Evolutionary conservation across 371 early-diverging fungal genomes (phyloP).

Genomic region (Dichotomocladium elegans): DNA sequence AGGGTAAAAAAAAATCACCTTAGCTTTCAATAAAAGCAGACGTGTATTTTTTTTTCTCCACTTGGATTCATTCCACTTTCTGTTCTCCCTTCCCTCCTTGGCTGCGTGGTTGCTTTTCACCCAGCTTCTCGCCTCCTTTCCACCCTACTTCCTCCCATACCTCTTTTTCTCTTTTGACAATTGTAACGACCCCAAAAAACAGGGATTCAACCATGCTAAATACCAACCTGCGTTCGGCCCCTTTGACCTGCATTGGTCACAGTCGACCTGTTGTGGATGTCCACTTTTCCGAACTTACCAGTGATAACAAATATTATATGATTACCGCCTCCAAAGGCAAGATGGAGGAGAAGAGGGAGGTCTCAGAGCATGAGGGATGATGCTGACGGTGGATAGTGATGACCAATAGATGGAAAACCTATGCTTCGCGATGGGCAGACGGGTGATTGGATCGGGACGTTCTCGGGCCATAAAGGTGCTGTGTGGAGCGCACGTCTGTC

Average conservation of each 20-base stretch:
- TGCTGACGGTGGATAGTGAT: background rate
- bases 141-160: no score
- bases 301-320: constrained; percentile 69
- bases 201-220: no score
- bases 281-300: constrained; percentile 68
- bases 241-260: constrained; percentile 86
- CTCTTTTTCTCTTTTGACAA: no score
- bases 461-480: constrained; percentile 85
- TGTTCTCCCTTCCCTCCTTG: no score
- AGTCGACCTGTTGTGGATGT: constrained; percentile 87
- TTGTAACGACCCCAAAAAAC: no score
- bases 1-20: no score
- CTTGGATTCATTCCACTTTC: no score
- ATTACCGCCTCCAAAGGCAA: constrained; percentile 89
- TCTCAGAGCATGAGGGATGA: background rate
- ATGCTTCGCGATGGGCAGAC: constrained; percentile 83
- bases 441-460: constrained; percentile 90
- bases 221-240: constrained; percentile 20
- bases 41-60: no score
- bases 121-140: no score
- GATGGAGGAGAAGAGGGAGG: background rate
- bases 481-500: constrained; percentile 87
- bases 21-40: no score
- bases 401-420: constrained; percentile 71
- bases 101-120: no score